Conservation (phyloP, 2,329 filamentous ascomycete species). For the Chrysoporthe puriensis region DNA sequence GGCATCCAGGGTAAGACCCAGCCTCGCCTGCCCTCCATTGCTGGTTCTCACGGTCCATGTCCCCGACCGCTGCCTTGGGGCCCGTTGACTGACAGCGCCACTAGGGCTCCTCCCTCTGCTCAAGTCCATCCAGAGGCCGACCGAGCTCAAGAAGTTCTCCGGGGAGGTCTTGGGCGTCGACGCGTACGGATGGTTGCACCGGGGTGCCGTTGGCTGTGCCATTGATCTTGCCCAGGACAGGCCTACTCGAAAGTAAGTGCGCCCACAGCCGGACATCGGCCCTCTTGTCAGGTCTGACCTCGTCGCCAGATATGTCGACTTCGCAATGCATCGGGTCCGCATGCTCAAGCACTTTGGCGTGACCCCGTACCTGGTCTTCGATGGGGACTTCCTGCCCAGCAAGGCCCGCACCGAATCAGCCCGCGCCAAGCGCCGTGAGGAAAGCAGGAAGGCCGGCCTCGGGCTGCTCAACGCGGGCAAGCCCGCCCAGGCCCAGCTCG, state of each 20-base stretch:
- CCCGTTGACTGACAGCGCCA: conserved; percentile 3
- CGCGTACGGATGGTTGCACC: conserved; percentile 97
- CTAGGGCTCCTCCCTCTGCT: conserved; percentile 85
- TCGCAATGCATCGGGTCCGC: conserved; percentile 84
- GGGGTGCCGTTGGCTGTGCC: conserved; percentile 87
- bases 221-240: conserved; percentile 87
- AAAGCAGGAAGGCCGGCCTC: conserved; percentile 74
- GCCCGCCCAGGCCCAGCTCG: conserved; percentile 75
- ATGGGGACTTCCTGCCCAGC: conserved; percentile 92
- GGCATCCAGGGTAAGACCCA: conserved; percentile 36
- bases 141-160: conserved; percentile 81
- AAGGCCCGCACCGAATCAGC: conserved; percentile 86
- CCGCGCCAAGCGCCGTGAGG: conserved; percentile 73
- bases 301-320: conserved; percentile 78
- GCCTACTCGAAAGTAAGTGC: conserved; percentile 78
- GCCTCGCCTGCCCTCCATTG: background rate
- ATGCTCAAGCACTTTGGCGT: conserved; percentile 95
- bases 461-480: conserved; percentile 84
- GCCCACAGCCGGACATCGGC: background rate
- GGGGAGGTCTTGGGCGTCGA: conserved; percentile 94
- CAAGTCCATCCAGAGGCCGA: conserved; percentile 93
- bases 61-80: background rate
- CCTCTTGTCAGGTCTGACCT: background rate
- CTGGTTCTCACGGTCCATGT: too few species aligned
- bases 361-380: conserved; percentile 93